phyloP scores from a whole-genome alignment of 148 eudicot species.

The Spergularia bocconei region DNA sequence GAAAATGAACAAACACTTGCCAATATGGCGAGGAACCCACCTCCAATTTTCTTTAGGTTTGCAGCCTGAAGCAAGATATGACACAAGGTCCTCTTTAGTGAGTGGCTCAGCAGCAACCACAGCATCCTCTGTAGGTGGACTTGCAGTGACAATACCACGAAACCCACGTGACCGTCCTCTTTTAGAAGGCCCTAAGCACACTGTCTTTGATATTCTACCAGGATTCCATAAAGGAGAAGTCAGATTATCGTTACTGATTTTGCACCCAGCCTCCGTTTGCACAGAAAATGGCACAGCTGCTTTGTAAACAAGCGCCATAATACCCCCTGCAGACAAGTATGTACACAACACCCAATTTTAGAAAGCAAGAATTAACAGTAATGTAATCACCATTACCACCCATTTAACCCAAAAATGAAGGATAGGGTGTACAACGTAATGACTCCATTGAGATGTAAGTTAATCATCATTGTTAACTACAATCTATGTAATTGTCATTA shows the following conservation, averaged over 20 bases:
- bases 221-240: constrained; percentile 33
- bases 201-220: constrained; percentile 32
- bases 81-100: constrained; percentile 87
- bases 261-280: constrained; percentile 37
- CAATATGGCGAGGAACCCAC: constrained; percentile 28
- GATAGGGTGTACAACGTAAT: neutral
- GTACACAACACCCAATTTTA: neutral
- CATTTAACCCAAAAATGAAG: neutral
- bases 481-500: too few relatives aligned
- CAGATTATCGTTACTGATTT: constrained; percentile 30
- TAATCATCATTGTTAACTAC: neutral
- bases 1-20: neutral
- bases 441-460: neutral
- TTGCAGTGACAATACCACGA: constrained; percentile 64
- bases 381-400: neutral
- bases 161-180: constrained; percentile 37
- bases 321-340: constrained; percentile 30
- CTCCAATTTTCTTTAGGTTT: constrained; percentile 97
- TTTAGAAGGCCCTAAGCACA: constrained; percentile 21
- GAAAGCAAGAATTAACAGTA: neutral
- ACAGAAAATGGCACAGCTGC: constrained; percentile 52
- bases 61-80: constrained; percentile 93
- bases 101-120: constrained; percentile 76
- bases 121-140: constrained; percentile 87
- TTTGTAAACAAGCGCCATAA: constrained; percentile 62